Evolutionary conservation across 805 yeast genomes (phyloP).

Genomic region (Lipomyces sp.): DNA sequence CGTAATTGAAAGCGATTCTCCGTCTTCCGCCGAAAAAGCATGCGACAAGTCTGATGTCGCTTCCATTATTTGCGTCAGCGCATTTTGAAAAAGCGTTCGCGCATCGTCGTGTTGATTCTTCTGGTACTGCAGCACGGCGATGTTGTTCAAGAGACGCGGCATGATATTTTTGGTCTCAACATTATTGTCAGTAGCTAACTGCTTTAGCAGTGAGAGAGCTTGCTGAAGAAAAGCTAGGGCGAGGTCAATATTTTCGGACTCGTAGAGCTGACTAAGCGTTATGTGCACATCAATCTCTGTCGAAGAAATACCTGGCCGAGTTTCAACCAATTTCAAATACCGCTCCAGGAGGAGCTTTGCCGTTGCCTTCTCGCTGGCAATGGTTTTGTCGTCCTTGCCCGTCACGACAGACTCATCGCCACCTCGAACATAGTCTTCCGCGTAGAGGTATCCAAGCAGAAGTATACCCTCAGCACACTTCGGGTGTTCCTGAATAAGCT

Average conservation of each 20-base stretch:
- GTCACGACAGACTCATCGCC: conserved; percentile 28
- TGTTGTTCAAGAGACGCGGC: conserved; percentile 66
- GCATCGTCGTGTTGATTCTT: conserved; percentile 61
- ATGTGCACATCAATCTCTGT: conserved; percentile 62
- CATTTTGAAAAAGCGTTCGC: conserved; percentile 50
- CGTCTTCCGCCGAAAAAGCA: conserved; percentile 36
- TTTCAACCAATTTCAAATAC: conserved; percentile 61
- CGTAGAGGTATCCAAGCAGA: conserved; percentile 70
- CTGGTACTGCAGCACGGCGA: conserved; percentile 77
- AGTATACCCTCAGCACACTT: conserved; percentile 66
- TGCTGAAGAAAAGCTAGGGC: conserved; percentile 62
- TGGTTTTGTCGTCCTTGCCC: conserved; percentile 26
- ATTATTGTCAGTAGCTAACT: conserved; percentile 30
- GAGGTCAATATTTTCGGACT: conserved; percentile 58
- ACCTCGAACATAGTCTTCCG: conserved; percentile 43
- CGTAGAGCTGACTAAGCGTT: conserved; percentile 66
- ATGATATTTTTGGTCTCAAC: conserved; percentile 20
- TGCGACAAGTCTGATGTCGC: conserved; percentile 26
- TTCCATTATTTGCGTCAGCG: conserved; percentile 40
- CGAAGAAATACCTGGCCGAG: conserved; percentile 51
- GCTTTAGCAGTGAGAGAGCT: conserved; percentile 53
- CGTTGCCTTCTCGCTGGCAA: conserved; percentile 42
- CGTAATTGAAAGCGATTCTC: conserved; percentile 40
- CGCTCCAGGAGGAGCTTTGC: conserved; percentile 67
- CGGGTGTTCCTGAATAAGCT: conserved; percentile 60